Evolutionary conservation across 2,329 filamentous ascomycete species (phyloP), one percentile per base, ranked within the genome.

Genomic region (Scytalidium lignicola): DNA sequence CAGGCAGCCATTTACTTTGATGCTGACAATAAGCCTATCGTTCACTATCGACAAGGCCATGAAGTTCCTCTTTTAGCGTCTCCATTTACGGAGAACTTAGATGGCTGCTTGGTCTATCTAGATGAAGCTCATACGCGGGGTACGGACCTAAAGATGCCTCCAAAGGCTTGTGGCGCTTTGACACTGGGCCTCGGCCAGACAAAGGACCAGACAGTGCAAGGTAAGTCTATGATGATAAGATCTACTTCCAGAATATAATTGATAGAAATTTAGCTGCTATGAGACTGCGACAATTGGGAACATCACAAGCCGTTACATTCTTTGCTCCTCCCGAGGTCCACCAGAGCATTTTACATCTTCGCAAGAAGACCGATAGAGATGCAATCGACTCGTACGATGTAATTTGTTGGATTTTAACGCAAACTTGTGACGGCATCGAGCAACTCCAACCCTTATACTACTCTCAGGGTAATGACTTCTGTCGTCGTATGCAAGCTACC

Each of bases 401-500:
- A 9, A 65, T 86, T 1, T 57, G 62, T 3, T 87, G 84, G 84
- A 70, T 87, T 0, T 68, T 88, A 0, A 72, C 83, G 41, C 79
- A 86, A 47, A 85, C 82, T 0, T 88, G 83, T 50, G 63, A 67
- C 7, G 72, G 66, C 0, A 83, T 80, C 18, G 79, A 84, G 50
- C 75, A 84, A 26, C 61, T 86, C 0, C 75, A 78, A 43, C 70
- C 75, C 0, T 67, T 88, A 0, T 82, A 83, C 53, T 69, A 74
- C 2, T 70, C 80, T 0, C 83, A 88, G 58, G 82, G 83, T 0
- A 61, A 68, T 0, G 79, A 86, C 51, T 87, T 80, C 52, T 81
- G 81, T 50, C 70, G 71, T 1, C 74, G 82, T 1, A 72, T 67
- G 1, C 70, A 85, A 45, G 77, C 79, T 0, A 60, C 67, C 0